Evolutionary conservation across 371 early-diverging fungal species (phyloP).

Genomic region (Mortierella sp.): DNA sequence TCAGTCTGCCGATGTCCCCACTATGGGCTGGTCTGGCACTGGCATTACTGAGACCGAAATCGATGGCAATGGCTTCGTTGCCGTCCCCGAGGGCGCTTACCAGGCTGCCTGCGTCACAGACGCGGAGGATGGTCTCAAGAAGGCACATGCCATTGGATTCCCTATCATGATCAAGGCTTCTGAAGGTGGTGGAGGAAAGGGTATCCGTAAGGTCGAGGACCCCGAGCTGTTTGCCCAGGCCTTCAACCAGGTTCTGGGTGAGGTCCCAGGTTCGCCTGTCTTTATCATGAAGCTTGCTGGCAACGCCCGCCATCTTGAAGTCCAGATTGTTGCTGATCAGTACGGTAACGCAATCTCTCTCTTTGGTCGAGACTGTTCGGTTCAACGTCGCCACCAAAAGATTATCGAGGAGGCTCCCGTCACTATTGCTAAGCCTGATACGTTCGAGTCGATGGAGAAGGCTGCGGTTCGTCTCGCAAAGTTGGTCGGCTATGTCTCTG

Average conservation of each 20-base stretch:
- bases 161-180: conserved; percentile 99
- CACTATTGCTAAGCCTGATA: conserved; percentile 86
- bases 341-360: conserved; percentile 98
- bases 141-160: conserved; percentile 91
- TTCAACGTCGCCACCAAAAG: conserved; percentile 98
- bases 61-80: conserved; percentile 77
- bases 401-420: conserved; percentile 97
- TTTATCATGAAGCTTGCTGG: conserved; percentile 97
- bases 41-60: conserved; percentile 78
- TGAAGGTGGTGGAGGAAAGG: conserved; percentile 99
- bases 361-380: conserved; percentile 99
- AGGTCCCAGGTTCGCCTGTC: conserved; percentile 97
- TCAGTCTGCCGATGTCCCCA: conserved; percentile 95
- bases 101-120: conserved; percentile 81
- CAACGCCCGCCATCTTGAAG: conserved; percentile 97
- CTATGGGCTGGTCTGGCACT: conserved; percentile 95
- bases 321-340: conserved; percentile 96
- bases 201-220: conserved; percentile 93
- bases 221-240: conserved; percentile 76
- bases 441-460: conserved; percentile 92
- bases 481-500: conserved; percentile 95
- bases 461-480: conserved; percentile 96
- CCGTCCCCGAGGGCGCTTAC: conserved; percentile 86
- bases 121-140: conserved; percentile 79
- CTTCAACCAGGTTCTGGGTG: conserved; percentile 90